Evolutionary conservation across 257 asterid species (phyloP).

Genomic region (Primulina huaijiensis): DNA sequence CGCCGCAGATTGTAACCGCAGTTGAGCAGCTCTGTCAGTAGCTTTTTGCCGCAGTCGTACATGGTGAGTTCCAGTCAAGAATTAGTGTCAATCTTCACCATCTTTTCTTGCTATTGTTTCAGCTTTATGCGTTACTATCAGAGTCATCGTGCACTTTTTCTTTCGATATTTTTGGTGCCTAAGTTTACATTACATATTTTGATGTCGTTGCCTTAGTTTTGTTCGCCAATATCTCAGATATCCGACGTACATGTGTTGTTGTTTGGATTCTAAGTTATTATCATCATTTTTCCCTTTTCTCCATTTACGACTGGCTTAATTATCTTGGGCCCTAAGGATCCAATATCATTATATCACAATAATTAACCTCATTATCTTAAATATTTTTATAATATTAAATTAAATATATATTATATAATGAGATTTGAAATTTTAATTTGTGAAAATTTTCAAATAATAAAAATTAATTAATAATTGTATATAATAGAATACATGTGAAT

Average conservation of each 20-base stretch:
- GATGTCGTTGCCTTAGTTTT: not conserved
- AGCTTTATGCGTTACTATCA: constrained; percentile 7
- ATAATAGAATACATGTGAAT: too few relatives aligned
- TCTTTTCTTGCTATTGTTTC: constrained; percentile 16
- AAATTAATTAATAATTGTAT: too few relatives aligned
- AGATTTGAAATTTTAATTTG: too few relatives aligned
- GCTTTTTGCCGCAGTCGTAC: not conserved
- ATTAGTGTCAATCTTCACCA: constrained; percentile 7
- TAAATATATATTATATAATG: too few relatives aligned
- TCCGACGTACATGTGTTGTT: not conserved
- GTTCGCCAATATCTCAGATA: not conserved
- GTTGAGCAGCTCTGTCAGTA: constrained; percentile 56
- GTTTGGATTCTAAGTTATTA: not conserved
- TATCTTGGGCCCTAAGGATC: too few relatives aligned
- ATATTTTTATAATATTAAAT: too few relatives aligned
- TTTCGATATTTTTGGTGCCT: not conserved
- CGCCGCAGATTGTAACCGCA: constrained; percentile 49
- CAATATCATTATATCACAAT: too few relatives aligned
- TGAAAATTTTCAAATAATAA: too few relatives aligned
- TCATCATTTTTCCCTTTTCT: too few relatives aligned
- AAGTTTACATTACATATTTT: constrained; percentile 8
- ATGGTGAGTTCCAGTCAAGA: constrained; percentile 19
- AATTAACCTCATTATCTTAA: too few relatives aligned
- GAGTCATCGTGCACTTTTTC: not conserved
- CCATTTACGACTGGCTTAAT: not conserved